Evolutionary conservation across 495 filamentous ascomycete species (phyloP).

Genomic region (Lindgomyces ingoldianus): DNA sequence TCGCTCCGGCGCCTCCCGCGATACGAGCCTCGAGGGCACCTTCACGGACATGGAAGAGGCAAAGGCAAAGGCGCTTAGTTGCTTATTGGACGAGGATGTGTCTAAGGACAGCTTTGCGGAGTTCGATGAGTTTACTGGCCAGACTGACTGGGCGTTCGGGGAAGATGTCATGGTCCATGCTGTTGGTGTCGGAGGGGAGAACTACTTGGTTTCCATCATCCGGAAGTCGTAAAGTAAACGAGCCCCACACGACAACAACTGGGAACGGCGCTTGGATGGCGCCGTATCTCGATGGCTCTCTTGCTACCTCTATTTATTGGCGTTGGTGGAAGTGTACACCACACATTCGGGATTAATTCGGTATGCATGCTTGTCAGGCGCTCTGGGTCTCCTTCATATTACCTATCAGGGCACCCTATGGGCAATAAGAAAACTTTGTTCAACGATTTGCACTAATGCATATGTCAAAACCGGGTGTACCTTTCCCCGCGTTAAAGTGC

Average conservation of each 20-base stretch:
- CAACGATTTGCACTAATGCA: neutral
- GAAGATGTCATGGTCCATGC: conserved; percentile 24
- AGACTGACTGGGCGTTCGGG: conserved; percentile 6
- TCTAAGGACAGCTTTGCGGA: conserved; percentile 19
- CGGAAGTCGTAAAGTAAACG: conserved; percentile 1
- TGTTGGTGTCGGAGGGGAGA: conserved; percentile 1
- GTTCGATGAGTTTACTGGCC: conserved; percentile 20
- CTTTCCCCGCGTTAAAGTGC: neutral
- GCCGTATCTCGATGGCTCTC: no score
- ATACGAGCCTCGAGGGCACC: conserved; percentile 15
- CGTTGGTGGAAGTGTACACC: neutral
- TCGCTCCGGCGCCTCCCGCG: conserved; percentile 14
- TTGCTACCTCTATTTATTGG: neutral
- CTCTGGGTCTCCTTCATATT: no score
- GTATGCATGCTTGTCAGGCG: no score
- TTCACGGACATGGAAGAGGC: conserved; percentile 6
- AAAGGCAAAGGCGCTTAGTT: neutral
- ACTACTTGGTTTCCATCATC: neutral
- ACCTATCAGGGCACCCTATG: no score
- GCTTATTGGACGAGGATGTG: conserved; percentile 21
- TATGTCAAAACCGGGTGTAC: neutral
- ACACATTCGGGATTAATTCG: no score
- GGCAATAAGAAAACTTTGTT: neutral
- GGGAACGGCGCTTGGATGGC: no score
- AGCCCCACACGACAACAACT: no score